Conservation (phyloP, 495 filamentous ascomycete genomes). For the Penicillium arizonense region DNA sequence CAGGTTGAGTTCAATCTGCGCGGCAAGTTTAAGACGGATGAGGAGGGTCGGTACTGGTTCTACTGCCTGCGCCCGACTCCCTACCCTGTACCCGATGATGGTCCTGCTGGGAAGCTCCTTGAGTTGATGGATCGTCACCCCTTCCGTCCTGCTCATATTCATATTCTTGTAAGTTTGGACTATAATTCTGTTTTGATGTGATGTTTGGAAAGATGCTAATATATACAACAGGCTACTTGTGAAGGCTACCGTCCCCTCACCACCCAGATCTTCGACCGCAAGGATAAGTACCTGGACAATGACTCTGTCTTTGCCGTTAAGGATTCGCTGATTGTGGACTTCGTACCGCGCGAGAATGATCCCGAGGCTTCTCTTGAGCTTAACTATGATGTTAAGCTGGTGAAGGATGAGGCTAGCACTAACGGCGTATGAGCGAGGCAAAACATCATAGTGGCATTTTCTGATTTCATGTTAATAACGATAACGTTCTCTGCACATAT, state of each 20-base stretch:
- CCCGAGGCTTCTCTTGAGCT: conserved; percentile 67
- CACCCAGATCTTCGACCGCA: conserved; percentile 72
- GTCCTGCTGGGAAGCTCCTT: conserved; percentile 48
- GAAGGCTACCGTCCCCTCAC: conserved; percentile 57
- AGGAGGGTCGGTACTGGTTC: conserved; percentile 62
- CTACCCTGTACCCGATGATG: conserved; percentile 72
- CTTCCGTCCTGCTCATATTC: conserved; percentile 82
- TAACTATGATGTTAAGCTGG: conserved; percentile 47
- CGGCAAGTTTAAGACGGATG: conserved; percentile 67
- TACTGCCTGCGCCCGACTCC: conserved; percentile 66
- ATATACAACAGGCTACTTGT: conserved; percentile 32
- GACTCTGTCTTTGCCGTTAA: conserved; percentile 80
- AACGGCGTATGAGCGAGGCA: conserved; percentile 8
- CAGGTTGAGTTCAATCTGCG: conserved; percentile 74
- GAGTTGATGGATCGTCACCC: conserved; percentile 67
- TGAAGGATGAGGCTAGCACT: conserved; percentile 7
- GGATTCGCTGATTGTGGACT: conserved; percentile 68
- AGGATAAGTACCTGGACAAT: conserved; percentile 59
- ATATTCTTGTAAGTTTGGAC: conserved; percentile 63
- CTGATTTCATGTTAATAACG: conserved; percentile 5
- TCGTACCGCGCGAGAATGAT: conserved; percentile 58
- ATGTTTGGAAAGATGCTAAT: conserved; percentile 15
- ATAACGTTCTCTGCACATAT: conserved; percentile 14
- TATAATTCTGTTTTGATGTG: background rate
- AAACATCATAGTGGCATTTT: background rate